Evolutionary conservation across 225 moss, liverwort and hornwort genomes (phyloP).

Genomic region (Bryoerythrophyllum caledonicum): DNA sequence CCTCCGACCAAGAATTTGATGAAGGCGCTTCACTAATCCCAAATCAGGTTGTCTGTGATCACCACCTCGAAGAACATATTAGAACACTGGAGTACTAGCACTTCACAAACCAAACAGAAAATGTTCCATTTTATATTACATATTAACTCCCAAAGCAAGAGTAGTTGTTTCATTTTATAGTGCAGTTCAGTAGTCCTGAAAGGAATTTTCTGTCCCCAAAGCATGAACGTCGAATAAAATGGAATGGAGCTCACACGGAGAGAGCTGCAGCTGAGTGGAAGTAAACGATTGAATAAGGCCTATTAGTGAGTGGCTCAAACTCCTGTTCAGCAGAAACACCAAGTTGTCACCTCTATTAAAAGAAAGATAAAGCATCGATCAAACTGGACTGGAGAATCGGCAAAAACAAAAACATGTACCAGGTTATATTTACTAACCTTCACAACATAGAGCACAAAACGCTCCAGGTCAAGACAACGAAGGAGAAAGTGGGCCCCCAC

Average conservation of each 20-base stretch:
- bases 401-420: background rate
- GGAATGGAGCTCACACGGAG: conserved; percentile 54
- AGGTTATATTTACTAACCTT: conserved; percentile 49
- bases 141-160: background rate
- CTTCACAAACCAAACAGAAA: background rate
- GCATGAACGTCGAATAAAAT: background rate
- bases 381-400: background rate
- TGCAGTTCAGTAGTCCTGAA: background rate
- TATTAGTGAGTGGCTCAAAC: conserved; percentile 72
- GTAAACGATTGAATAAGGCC: conserved; percentile 77
- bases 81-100: background rate
- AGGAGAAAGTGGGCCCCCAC: conserved; percentile 94
- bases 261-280: conserved; percentile 83
- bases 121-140: background rate
- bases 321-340: conserved; percentile 49
- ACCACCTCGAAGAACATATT: conserved; percentile 15
- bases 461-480: conserved; percentile 89
- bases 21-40: conserved; percentile 75
- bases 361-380: background rate
- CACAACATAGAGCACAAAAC: conserved; percentile 84
- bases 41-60: conserved; percentile 74
- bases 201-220: background rate
- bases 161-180: background rate
- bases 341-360: background rate
- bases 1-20: conserved; percentile 82